These are phyloP conservation scores for Coprinellus aureogranulatus DNA, from an alignment of 768 basidiomycete genomes.

Conservation along the genomic window DNA sequence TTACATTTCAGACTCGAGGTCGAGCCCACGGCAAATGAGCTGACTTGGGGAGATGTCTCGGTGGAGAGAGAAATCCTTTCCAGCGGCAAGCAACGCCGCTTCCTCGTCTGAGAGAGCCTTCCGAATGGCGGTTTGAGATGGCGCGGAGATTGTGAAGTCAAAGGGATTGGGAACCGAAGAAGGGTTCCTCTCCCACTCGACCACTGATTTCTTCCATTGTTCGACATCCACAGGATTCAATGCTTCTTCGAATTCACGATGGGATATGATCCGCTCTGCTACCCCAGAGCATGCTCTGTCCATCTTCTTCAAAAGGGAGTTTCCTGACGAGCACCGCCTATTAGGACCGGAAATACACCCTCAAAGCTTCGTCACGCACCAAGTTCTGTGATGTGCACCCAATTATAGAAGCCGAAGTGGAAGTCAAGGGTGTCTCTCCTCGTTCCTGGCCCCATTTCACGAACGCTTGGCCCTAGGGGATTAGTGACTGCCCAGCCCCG, in stretches of 20 bases:
- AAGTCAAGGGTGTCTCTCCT: conserved; percentile 23
- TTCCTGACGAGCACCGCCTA: no score
- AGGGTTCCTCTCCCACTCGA: conserved; percentile 1
- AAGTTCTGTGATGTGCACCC: conserved; percentile 23
- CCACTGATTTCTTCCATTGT: neutral
- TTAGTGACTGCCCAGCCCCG: conserved; percentile 29
- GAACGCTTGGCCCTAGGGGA: conserved; percentile 23
- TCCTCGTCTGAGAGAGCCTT: conserved; percentile 24
- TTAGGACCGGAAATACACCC: no score
- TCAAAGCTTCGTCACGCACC: conserved; percentile 3
- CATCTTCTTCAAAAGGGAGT: neutral
- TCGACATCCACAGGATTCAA: neutral
- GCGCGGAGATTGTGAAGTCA: neutral
- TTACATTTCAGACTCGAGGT: conserved; percentile 34
- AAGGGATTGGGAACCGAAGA: neutral
- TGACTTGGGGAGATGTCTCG: conserved; percentile 19
- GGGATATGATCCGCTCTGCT: neutral
- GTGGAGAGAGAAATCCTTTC: conserved; percentile 4
- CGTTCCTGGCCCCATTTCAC: conserved; percentile 36
- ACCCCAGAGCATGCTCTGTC: neutral
- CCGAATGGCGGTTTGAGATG: conserved; percentile 18
- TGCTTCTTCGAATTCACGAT: neutral
- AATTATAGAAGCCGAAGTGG: conserved; percentile 29
- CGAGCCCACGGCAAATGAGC: conserved; percentile 26
- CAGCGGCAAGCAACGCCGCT: conserved; percentile 6